These are phyloP conservation scores for Wickerhamomyces canadensis DNA, from an alignment of 805 yeast species.

Conservation along the genomic window DNA sequence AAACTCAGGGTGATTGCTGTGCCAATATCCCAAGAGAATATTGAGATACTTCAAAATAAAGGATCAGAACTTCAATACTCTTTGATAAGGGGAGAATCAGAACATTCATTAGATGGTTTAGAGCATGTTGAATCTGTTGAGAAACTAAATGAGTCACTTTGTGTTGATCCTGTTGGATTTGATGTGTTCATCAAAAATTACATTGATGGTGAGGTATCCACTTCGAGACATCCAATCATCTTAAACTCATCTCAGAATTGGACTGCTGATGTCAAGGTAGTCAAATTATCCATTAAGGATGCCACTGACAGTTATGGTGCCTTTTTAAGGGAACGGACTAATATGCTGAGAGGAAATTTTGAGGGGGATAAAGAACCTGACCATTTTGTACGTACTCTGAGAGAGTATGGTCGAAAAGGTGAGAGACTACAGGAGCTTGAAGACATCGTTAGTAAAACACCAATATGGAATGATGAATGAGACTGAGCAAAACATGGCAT, in stretches of 20 bases:
- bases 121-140: constrained; percentile 16
- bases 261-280: constrained; percentile 27
- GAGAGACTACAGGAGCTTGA: constrained; percentile 2
- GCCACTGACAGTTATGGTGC: constrained; percentile 17
- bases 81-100: constrained; percentile 5
- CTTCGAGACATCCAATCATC: constrained; percentile 19
- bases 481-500: too few relatives aligned
- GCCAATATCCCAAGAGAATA: constrained; percentile 26
- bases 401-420: constrained; percentile 28
- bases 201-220: constrained; percentile 27
- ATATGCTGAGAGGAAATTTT: constrained; percentile 20
- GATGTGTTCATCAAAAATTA: constrained; percentile 30
- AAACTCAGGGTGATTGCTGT: constrained; percentile 28
- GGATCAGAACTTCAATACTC: constrained; percentile 12
- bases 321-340: constrained; percentile 22
- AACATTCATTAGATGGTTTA: constrained; percentile 8
- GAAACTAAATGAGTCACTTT: constrained; percentile 14
- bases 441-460: not conserved
- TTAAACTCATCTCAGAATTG: constrained; percentile 25
- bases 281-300: constrained; percentile 15
- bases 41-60: constrained; percentile 17
- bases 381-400: constrained; percentile 18
- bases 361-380: constrained; percentile 16
- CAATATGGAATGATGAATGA: constrained; percentile 22
- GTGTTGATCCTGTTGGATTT: constrained; percentile 31